Evolutionary conservation across 2,329 filamentous ascomycete species (phyloP).

Genomic region (Akanthomyces uredinophilus): DNA sequence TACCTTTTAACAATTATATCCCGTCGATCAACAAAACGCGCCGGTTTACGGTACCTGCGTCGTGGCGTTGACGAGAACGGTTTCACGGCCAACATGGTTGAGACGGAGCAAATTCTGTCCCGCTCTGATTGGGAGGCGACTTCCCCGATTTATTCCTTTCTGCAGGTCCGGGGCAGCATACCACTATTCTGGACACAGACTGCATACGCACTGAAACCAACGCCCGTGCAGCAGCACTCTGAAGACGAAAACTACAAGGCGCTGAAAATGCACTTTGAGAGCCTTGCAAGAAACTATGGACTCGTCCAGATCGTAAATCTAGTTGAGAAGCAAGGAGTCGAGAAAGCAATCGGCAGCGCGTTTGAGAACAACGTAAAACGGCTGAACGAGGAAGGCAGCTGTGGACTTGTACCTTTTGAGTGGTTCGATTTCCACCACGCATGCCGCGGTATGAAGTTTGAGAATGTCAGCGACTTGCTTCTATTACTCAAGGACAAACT

Average conservation of each 20-base stretch:
- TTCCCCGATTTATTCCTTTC: constrained; percentile 69
- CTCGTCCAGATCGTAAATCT: constrained; percentile 73
- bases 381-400: constrained; percentile 59
- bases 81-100: constrained; percentile 81
- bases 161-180: constrained; percentile 86
- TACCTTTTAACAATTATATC: constrained; percentile 88
- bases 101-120: constrained; percentile 91
- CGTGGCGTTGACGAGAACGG: constrained; percentile 89
- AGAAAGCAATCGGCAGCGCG: constrained; percentile 70
- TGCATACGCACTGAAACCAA: constrained; percentile 86
- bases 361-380: constrained; percentile 65
- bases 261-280: constrained; percentile 72
- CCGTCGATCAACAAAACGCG: constrained; percentile 78
- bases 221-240: constrained; percentile 77
- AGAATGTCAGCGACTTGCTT: constrained; percentile 81
- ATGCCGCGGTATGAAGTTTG: constrained; percentile 95
- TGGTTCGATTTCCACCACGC: constrained; percentile 97
- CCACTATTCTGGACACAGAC: constrained; percentile 94
- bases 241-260: constrained; percentile 71
- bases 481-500: constrained; percentile 64
- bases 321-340: constrained; percentile 82
- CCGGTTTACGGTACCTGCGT: constrained; percentile 83
- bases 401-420: constrained; percentile 57
- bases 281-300: constrained; percentile 66
- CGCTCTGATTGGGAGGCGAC: constrained; percentile 58